Conservation (phyloP, 2,329 filamentous ascomycete species). For the Byssochlamys sp. region DNA sequence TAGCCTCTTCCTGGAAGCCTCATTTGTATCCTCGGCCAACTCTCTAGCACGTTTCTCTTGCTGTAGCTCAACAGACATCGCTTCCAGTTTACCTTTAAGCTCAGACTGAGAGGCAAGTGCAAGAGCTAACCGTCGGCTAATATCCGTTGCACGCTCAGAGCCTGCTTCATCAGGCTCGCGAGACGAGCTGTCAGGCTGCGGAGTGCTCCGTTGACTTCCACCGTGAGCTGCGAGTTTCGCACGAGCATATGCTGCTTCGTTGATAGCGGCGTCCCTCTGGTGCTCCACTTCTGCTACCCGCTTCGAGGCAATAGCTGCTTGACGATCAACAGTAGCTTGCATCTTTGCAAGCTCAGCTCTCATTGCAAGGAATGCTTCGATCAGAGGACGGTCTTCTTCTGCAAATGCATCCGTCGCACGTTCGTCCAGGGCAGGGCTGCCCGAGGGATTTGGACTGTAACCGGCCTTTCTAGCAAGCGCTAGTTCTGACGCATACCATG, state of each 20-base stretch:
- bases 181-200: slow-evolving; percentile 38
- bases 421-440: slow-evolving; percentile 65
- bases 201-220: slow-evolving; percentile 53
- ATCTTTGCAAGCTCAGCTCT: slow-evolving; percentile 79
- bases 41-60: slow-evolving; percentile 72
- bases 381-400: slow-evolving; percentile 81
- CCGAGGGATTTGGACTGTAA: slow-evolving; percentile 63
- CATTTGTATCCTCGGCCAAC: slow-evolving; percentile 77
- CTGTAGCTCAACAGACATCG: slow-evolving; percentile 59
- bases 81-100: slow-evolving; percentile 66
- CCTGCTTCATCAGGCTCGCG: slow-evolving; percentile 50
- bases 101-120: slow-evolving; percentile 71
- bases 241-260: slow-evolving; percentile 89
- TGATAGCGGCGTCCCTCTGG: slow-evolving; percentile 86
- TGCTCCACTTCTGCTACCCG: slow-evolving; percentile 89
- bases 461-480: slow-evolving; percentile 84
- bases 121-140: slow-evolving; percentile 72
- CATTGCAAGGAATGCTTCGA: slow-evolving; percentile 89
- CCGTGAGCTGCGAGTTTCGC: slow-evolving; percentile 79
- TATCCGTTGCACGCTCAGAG: slow-evolving; percentile 60
- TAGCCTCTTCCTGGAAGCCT: slow-evolving; percentile 72
- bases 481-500: slow-evolving; percentile 93
- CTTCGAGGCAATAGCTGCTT: slow-evolving; percentile 73
- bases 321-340: slow-evolving; percentile 78
- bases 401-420: slow-evolving; percentile 68